Evolutionary conservation across 306 rosid species (phyloP).

Genomic region (Citrullus colocynthis): DNA sequence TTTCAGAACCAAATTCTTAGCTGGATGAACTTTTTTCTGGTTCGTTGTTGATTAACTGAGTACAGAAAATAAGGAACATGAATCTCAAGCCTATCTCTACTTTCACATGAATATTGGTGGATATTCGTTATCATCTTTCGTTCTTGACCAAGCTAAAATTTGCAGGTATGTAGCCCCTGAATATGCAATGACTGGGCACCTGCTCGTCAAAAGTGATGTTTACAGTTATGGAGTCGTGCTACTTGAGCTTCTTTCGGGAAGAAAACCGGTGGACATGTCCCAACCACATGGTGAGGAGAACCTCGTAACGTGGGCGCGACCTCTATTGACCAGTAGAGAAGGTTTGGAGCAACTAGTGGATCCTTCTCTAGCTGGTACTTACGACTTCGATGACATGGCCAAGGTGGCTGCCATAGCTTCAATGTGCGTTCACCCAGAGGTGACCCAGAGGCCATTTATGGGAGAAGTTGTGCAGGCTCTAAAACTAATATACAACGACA

Average conservation of each 20-base stretch:
- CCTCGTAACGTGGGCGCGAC: slow-evolving; percentile 85
- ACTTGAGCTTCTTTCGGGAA: slow-evolving; percentile 85
- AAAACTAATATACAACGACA: slow-evolving; percentile 72
- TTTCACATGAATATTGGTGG: neutral
- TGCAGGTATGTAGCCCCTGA: slow-evolving; percentile 95
- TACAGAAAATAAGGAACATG: neutral
- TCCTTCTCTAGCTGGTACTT: slow-evolving; percentile 66
- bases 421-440: slow-evolving; percentile 83
- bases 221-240: slow-evolving; percentile 96
- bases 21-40: neutral
- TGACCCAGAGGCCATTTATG: slow-evolving; percentile 82
- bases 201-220: slow-evolving; percentile 94
- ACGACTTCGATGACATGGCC: slow-evolving; percentile 79
- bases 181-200: slow-evolving; percentile 97
- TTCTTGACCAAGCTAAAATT: slow-evolving; percentile 7
- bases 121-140: neutral
- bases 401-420: slow-evolving; percentile 93
- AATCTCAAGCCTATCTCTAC: neutral
- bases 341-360: slow-evolving; percentile 80
- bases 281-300: slow-evolving; percentile 79
- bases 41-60: neutral
- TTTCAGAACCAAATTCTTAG: neutral
- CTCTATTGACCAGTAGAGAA: slow-evolving; percentile 55
- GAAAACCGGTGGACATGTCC: slow-evolving; percentile 91
- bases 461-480: slow-evolving; percentile 99